These are phyloP conservation scores for Tylopilus plumbeoviolaceoides DNA, from an alignment of 768 basidiomycete species.

Conservation along the genomic window DNA sequence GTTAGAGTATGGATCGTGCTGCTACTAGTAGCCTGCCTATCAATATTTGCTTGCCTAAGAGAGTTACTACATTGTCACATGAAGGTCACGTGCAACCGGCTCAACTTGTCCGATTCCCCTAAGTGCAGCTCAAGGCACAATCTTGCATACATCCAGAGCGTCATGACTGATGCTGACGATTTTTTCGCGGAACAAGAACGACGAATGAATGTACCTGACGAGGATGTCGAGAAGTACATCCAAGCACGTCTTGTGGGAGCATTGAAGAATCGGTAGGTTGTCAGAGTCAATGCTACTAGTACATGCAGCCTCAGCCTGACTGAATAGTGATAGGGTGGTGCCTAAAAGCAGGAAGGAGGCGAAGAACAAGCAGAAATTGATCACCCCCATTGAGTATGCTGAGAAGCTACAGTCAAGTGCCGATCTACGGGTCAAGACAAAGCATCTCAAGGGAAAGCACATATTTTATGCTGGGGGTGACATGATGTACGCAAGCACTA, in stretches of 20 bases:
- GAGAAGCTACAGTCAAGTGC: slow-evolving; percentile 39
- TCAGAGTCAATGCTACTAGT: too few relatives aligned
- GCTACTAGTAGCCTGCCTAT: too few relatives aligned
- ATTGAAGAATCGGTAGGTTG: slow-evolving; percentile 16
- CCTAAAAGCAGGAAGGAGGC: slow-evolving; percentile 24
- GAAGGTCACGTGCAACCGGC: slow-evolving; percentile 15
- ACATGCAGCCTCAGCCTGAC: too few relatives aligned
- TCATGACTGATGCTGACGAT: slow-evolving; percentile 36
- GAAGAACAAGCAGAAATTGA: slow-evolving; percentile 38
- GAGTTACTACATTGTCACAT: too few relatives aligned
- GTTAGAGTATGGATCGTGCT: too few relatives aligned
- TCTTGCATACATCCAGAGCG: too few relatives aligned
- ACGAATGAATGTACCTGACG: slow-evolving; percentile 50
- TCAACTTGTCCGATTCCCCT: slow-evolving; percentile 2
- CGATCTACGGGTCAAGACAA: slow-evolving; percentile 19
- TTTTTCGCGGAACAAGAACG: slow-evolving; percentile 56
- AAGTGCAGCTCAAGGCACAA: too few relatives aligned
- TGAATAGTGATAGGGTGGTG: slow-evolving; percentile 14
- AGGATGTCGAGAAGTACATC: slow-evolving; percentile 48
- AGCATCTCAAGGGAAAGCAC: slow-evolving; percentile 47
- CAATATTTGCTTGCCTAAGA: too few relatives aligned
- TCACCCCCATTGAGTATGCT: slow-evolving; percentile 54
- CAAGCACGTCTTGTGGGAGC: slow-evolving; percentile 24
- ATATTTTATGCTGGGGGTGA: slow-evolving; percentile 63
- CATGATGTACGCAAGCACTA: slow-evolving; percentile 45